Base-by-base conservation (phyloP, 495 filamentous ascomycete species). In the Aspergillus cristatus region DNA sequence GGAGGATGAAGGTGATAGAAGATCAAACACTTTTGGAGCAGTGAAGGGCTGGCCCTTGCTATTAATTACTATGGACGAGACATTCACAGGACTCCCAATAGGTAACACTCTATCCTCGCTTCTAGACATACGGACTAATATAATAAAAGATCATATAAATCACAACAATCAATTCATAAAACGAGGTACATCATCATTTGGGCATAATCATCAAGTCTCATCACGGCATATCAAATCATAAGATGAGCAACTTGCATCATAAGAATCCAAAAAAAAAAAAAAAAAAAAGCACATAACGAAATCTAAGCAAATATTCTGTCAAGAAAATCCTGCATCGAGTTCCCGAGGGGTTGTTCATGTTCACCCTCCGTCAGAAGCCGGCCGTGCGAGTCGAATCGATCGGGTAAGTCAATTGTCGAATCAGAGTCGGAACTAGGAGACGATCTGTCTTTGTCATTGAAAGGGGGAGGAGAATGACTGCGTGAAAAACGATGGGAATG, bases 361-460 rank as follows among this genome's bases (percentile, higher is more conserved):
- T 42, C 53, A 1, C 41, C 45, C 32, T 63, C 46, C 1, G 58
- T 51, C 8, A 72, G 52, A 1, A 68, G 74, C 14, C 64, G 61
- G 1, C 82, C 81, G 3, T 79, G 58, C 6, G 58, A 45, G 42
- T 86, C 80, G 43, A 87, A 86, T 0, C 82, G 69, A 30, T 76
- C 70, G 0, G 82, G 82, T 0, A 87, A 46, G 6, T 73, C 68
- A 24, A 72, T 54, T 3, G 71, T 74, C 16, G 68, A 58, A 17
- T 72, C 68, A 3, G 63, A 67, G 15, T 58, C 56, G 1, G 58
- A 58, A n/a, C n/a, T n/a, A n/a, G n/a, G n/a, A n/a, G n/a, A 40
- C 51, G 4, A 24, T 8, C 4, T 24, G 20, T 24, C 20, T 24
- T 24, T 24, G 20, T 24, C 20, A n/a, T n/a, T n/a, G n/a, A n/a